These are phyloP conservation scores for Capniomyces stellatus DNA, from an alignment of 371 early-diverging fungal species.

Conservation along the genomic window DNA sequence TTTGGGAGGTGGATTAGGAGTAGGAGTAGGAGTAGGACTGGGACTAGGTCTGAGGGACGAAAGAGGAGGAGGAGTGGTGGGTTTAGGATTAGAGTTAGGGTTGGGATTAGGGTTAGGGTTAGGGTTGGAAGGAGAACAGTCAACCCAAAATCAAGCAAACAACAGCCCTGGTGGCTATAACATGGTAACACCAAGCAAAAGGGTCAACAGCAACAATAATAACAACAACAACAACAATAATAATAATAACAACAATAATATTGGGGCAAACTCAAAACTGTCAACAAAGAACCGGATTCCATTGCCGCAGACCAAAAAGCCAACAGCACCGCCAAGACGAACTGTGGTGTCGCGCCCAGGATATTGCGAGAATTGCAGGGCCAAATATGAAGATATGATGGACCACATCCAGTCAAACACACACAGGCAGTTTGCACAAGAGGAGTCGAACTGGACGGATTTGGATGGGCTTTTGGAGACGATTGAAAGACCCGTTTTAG, in stretches of 20 bases:
- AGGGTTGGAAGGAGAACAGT: neutral
- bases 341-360: constrained; percentile 23
- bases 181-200: neutral
- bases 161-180: neutral
- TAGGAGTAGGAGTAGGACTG: neutral
- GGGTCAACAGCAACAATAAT: neutral
- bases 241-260: no score
- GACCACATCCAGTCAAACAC: constrained; percentile 15
- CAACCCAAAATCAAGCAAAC: neutral
- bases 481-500: neutral
- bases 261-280: neutral
- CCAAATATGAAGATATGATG: constrained; percentile 27
- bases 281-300: constrained; percentile 2
- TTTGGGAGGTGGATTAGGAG: neutral
- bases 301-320: constrained; percentile 16
- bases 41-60: neutral
- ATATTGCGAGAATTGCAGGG: constrained; percentile 35
- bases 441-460: constrained; percentile 20
- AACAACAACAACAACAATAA: no score
- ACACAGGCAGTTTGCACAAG: constrained; percentile 19
- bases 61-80: neutral
- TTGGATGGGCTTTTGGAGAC: constrained; percentile 13
- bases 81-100: neutral
- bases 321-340: constrained; percentile 12
- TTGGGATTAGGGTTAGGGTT: neutral